A percentile compares a stretch with the other conserved stretches of the same genome.
phyloP scores from a whole-genome alignment of 2,329 filamentous ascomycete genomes.

The Epichloe amarillans region DNA sequence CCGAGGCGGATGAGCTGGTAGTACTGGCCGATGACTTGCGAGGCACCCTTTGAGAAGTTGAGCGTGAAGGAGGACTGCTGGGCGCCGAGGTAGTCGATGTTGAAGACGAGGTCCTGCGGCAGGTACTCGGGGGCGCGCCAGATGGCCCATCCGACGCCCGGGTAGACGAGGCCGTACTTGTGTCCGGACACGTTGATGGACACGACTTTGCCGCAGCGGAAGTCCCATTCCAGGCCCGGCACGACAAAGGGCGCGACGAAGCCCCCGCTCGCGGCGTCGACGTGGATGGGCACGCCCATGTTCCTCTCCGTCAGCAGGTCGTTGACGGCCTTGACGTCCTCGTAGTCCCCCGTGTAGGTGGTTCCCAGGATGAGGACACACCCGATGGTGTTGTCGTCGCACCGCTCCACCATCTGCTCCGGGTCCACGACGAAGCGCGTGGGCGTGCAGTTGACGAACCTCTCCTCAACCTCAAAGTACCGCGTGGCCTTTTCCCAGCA shows the following conservation, averaged over 20 bases:
- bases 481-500: too few species aligned
- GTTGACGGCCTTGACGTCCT: conserved; percentile 85
- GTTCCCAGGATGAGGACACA: conserved; percentile 86
- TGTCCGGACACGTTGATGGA: conserved; percentile 93
- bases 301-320: conserved; percentile 64
- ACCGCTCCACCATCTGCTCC: too few species aligned
- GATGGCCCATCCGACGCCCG: conserved; percentile 86
- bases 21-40: conserved; percentile 92
- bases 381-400: conserved; percentile 42
- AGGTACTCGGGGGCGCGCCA: conserved; percentile 77
- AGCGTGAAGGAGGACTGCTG: conserved; percentile 93
- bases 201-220: conserved; percentile 74
- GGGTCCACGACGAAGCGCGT: too few species aligned
- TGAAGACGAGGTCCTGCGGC: conserved; percentile 89
- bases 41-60: conserved; percentile 90
- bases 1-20: conserved; percentile 20
- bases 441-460: too few species aligned
- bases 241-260: conserved; percentile 89
- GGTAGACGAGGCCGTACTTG: conserved; percentile 64
- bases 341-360: conserved; percentile 92
- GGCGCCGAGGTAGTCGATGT: conserved; percentile 96
- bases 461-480: too few species aligned
- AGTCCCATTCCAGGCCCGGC: conserved; percentile 80
- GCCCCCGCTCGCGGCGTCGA: conserved; percentile 83
- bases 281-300: conserved; percentile 78